Conservation (phyloP, 352 stramenopile species). For the Phytophthora pluvialis region DNA sequence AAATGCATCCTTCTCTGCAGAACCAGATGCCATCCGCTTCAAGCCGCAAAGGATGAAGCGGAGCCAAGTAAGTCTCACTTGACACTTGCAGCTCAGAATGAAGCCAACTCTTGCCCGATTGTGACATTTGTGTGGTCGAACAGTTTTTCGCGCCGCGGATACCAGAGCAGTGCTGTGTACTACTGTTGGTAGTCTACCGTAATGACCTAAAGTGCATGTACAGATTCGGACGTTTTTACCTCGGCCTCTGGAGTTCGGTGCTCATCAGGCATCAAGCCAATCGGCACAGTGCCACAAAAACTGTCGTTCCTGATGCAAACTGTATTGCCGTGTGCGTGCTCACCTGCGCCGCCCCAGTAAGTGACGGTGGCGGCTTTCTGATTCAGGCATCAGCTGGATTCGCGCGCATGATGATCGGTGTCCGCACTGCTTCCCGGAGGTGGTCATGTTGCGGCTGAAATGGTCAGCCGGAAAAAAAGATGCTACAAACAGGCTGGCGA, state of each 20-base stretch:
- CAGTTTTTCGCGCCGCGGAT: constrained; percentile 9
- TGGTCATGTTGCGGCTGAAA: constrained; percentile 15
- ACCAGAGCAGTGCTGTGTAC: neutral
- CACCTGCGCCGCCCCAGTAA: constrained; percentile 7
- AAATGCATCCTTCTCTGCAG: constrained; percentile 16
- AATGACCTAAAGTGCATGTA: no score
- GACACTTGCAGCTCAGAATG: constrained; percentile 1
- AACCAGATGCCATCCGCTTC: constrained; percentile 13
- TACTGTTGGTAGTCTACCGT: no score
- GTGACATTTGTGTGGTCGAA: constrained; percentile 5
- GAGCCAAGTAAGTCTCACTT: constrained; percentile 9
- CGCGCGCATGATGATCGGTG: constrained; percentile 3
- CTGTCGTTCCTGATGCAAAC: neutral
- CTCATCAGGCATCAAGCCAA: constrained; percentile 16
- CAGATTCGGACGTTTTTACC: no score
- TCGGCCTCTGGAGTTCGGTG: neutral
- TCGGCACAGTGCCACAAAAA: neutral
- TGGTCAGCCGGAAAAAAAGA: constrained; percentile 31
- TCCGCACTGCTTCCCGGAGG: constrained; percentile 10
- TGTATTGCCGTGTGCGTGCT: neutral
- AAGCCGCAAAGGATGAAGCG: neutral
- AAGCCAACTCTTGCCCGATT: constrained; percentile 14
- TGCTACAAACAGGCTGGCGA: constrained; percentile 17
- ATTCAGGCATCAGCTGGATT: constrained; percentile 26
- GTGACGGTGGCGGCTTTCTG: constrained; percentile 21